Evolutionary conservation across 768 basidiomycete genomes (phyloP).

Genomic region (Myochromella boudieri): DNA sequence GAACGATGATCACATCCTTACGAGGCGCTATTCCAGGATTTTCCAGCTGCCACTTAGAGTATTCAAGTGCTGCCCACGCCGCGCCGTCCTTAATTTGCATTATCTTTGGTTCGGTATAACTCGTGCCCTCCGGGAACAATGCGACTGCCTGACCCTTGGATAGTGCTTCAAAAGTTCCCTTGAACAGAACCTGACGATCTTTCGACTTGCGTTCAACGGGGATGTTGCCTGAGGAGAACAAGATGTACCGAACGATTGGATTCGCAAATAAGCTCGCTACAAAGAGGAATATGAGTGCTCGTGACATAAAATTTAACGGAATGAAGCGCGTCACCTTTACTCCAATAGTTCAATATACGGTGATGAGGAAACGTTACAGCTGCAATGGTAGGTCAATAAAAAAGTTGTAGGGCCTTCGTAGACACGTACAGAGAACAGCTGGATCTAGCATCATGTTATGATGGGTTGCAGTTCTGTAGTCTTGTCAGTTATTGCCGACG

Average conservation of each 20-base stretch:
- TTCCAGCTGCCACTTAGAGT: slow-evolving; percentile 72
- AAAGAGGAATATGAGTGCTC: slow-evolving; percentile 9
- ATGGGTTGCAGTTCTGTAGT: slow-evolving; percentile 74
- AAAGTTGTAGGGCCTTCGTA: neutral
- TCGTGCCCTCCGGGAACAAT: slow-evolving; percentile 91
- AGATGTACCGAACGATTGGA: slow-evolving; percentile 68
- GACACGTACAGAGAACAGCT: slow-evolving; percentile 63
- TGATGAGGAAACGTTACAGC: slow-evolving; percentile 81
- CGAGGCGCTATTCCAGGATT: slow-evolving; percentile 43
- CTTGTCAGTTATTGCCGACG: neutral
- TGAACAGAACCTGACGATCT: slow-evolving; percentile 86
- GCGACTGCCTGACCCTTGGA: slow-evolving; percentile 81
- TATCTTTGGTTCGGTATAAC: slow-evolving; percentile 91
- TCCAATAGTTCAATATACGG: slow-evolving; percentile 89
- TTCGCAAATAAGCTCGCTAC: slow-evolving; percentile 79
- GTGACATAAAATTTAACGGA: neutral
- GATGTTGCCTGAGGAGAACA: slow-evolving; percentile 93
- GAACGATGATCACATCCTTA: slow-evolving; percentile 66
- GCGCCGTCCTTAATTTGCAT: slow-evolving; percentile 94
- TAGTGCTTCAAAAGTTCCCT: slow-evolving; percentile 86
- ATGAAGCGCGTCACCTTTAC: slow-evolving; percentile 63
- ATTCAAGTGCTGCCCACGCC: slow-evolving; percentile 94
- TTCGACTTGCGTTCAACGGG: slow-evolving; percentile 94
- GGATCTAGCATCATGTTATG: slow-evolving; percentile 97
- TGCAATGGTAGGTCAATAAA: slow-evolving; percentile 27